Conservation (phyloP, 192 early-diverging fungal genomes). For the Coemansia sp. region DNA sequence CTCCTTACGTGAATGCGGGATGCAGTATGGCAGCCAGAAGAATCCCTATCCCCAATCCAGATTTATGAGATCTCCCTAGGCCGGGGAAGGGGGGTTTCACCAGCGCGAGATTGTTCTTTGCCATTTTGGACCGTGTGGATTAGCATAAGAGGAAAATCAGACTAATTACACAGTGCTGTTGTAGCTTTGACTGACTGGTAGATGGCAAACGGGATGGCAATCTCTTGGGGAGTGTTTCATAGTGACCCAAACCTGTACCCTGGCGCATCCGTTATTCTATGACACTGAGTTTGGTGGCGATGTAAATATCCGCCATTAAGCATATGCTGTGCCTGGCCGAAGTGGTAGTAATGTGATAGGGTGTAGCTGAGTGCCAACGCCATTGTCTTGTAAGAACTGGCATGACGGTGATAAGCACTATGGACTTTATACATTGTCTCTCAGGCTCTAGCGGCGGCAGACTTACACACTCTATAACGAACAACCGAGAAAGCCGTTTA, state of each 20-base stretch:
- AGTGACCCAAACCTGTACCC: too few species aligned
- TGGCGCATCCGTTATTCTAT: background rate
- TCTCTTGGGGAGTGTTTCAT: background rate
- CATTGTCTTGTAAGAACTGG: too few species aligned
- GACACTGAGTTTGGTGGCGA: background rate
- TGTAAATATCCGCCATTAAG: too few species aligned
- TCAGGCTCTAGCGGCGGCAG: too few species aligned
- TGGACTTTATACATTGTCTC: too few species aligned
- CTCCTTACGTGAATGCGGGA: background rate
- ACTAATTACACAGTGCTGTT: background rate
- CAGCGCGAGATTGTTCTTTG: background rate
- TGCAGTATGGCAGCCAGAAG: background rate
- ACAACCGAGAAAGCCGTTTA: too few species aligned
- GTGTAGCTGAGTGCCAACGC: too few species aligned
- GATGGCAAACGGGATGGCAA: background rate
- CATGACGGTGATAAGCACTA: too few species aligned
- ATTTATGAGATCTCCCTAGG: background rate
- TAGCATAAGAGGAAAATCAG: background rate
- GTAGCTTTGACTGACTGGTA: background rate
- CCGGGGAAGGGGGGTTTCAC: background rate
- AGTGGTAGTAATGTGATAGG: too few species aligned
- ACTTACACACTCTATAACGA: too few species aligned
- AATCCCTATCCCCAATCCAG: background rate
- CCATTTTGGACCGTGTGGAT: background rate
- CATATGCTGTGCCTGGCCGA: too few species aligned